Base-by-base conservation (phyloP, 2,329 filamentous ascomycete species). In the Diaporthe longicolla region DNA sequence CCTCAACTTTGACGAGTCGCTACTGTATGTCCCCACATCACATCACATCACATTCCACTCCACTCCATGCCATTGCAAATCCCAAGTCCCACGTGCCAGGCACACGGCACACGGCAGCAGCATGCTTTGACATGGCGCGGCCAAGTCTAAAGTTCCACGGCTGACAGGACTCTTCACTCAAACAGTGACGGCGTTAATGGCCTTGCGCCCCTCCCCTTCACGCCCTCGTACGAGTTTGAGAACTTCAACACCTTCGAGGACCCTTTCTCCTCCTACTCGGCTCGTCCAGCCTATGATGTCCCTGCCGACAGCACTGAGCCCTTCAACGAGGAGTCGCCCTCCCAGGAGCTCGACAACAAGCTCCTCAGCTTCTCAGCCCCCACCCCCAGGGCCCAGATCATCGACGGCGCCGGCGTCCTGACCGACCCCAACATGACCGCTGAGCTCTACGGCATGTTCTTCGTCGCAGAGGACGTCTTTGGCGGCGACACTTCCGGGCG, bases 361-460 rank as follows among this genome's bases (percentile, higher is more conserved):
- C 87, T 95, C 32, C 88, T 95, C n/a, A 90, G 92, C 78, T 95
- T 95, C 83, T 92, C 91, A 0, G 85, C 90, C 15, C 89, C 92
- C 0, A 85, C 88, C 43, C 86, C 91, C 78, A 91, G 89, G 77
- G 85, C 88, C 48, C 88, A 89, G 5, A 84, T 94, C 10, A 82
- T 95, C 65, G 93, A 94, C 77, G 93, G 93, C 76, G 83, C 87
- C 9, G 92, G 90, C 70, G 88, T 91, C 66, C 87, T 89, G 74
- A 89, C 89, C 40, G 91, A 93, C 71, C 86, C 93, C 15, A 87
- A 85, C 78, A 91, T 95, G 87, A 88, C 89, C 29, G 93, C 93
- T 73, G 93, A 96, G 83, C 85, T 96, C 17, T 94, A 95, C 79
- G 94, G 94, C 88, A 95, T 96, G 93, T 96, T 96, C 86, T 95